Evolutionary conservation across 106 monocot genomes (phyloP), one percentile per base, ranked within the genome.

Genomic region (Hemerocallis citrina): DNA sequence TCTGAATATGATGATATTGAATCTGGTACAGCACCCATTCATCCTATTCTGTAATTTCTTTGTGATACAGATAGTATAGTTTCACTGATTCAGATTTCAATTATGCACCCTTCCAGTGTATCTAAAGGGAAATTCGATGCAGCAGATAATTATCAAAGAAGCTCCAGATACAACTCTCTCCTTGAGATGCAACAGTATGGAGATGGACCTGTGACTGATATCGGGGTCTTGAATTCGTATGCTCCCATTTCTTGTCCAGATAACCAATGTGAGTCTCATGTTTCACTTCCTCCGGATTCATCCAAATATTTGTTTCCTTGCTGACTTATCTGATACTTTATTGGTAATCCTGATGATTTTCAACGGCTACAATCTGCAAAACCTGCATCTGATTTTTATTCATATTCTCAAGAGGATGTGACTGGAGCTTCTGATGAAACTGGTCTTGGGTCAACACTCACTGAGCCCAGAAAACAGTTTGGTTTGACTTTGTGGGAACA

Each of bases 121-220:
- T 89, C 89, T 90, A 95, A 89, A 90, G 86, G 72, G 65, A 90
- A 89, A 95, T 86, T 86, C 89, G 86, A 75, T 95, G 79, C 94
- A 89, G 80, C 94, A 89, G 94, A 95, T 94, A 89, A 82, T 78
- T 77, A 68, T 70, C 89, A 81, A 79, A 65, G 77, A 86, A 86
- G 77, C 54, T 78, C 94, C 86, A 72, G 94, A 95, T 81, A 95
- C 94, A 32, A 89, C 94, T 68, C 94, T 90, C 50, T 74, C 86
- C 28, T 52, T 95, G 89, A 78, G 86, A 74, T 83, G 85, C 85
- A 72, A 71, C 85, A 81, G 71, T 51, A 77, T 71, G 85, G 59
- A 59, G 38, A 61, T 71, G 70, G 85, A 78, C 47, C 50, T 66
- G 49, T 74, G 81, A 81, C 49, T 65, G 64, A 71, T 68, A 39